Conservation (phyloP, 768 basidiomycete genomes). For the Gyrodon lividus region DNA sequence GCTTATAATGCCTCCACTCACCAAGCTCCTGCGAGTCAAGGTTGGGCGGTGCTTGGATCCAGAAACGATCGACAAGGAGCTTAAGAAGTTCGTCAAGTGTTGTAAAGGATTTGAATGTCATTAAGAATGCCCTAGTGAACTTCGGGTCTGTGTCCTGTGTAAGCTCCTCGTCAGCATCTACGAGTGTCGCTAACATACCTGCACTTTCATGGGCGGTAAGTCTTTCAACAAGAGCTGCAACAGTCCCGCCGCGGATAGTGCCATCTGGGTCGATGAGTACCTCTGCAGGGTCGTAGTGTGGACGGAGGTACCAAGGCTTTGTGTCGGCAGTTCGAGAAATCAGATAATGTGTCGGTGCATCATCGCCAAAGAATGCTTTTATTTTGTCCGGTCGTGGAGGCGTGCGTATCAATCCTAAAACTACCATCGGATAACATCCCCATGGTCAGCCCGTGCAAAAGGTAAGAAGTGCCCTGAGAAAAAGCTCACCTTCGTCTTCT, state of each 20-base stretch:
- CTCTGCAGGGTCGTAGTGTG: slow-evolving; percentile 54
- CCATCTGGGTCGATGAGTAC: slow-evolving; percentile 65
- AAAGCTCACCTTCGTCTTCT: slow-evolving; percentile 20
- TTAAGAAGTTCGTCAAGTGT: slow-evolving; percentile 55
- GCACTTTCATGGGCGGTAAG: slow-evolving; percentile 64
- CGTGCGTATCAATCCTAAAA: slow-evolving; percentile 9
- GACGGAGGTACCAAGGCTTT: slow-evolving; percentile 60
- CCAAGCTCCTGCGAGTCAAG: slow-evolving; percentile 42
- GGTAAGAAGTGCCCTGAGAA: background rate
- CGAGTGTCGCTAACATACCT: slow-evolving; percentile 37
- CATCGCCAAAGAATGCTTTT: slow-evolving; percentile 50
- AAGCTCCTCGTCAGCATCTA: background rate
- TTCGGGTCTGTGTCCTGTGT: slow-evolving; percentile 41
- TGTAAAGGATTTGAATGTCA: slow-evolving; percentile 70
- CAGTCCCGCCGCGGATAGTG: slow-evolving; percentile 58
- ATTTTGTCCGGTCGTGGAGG: slow-evolving; percentile 40
- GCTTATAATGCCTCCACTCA: slow-evolving; percentile 60
- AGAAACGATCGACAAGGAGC: slow-evolving; percentile 53
- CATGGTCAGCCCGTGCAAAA: background rate
- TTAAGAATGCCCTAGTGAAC: slow-evolving; percentile 61
- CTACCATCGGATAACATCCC: slow-evolving; percentile 10
- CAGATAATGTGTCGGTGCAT: slow-evolving; percentile 45
- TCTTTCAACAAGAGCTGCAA: slow-evolving; percentile 58
- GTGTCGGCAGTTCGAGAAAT: slow-evolving; percentile 38
- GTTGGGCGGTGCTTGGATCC: slow-evolving; percentile 49